phyloP scores from a whole-genome alignment of 2,329 filamentous ascomycete species.

The Sarocladium oryzae region DNA sequence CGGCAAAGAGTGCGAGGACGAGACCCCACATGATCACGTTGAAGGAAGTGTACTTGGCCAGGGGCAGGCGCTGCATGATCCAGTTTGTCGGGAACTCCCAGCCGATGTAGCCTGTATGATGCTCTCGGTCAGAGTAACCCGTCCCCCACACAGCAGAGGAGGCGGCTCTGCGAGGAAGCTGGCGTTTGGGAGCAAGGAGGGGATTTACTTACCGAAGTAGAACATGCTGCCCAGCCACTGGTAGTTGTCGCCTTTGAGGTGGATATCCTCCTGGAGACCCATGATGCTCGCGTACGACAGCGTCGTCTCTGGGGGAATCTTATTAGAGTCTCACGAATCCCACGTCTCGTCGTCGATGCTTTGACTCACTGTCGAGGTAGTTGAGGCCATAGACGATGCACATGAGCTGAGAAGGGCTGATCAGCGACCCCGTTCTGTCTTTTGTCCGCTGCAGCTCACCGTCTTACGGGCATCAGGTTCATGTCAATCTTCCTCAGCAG shows the following conservation, averaged over 20 bases:
- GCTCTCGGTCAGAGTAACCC: background rate
- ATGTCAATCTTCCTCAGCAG: slow-evolving; percentile 24
- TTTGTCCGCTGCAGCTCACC: background rate
- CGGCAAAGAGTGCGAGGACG: slow-evolving; percentile 18
- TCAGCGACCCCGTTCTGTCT: background rate
- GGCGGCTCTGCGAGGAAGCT: too few species aligned
- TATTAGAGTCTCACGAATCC: too few species aligned
- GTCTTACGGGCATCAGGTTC: slow-evolving; percentile 10
- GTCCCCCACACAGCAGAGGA: too few species aligned
- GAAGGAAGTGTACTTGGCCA: slow-evolving; percentile 27
- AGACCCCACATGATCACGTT: slow-evolving; percentile 35
- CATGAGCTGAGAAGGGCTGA: background rate
- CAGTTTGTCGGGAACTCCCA: slow-evolving; percentile 29
- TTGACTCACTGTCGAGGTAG: slow-evolving; percentile 5
- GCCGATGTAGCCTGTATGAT: background rate
- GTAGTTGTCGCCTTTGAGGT: slow-evolving; percentile 39
- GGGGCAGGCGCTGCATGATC: slow-evolving; percentile 24
- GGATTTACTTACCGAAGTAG: slow-evolving; percentile 40
- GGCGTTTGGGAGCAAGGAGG: background rate
- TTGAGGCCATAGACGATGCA: slow-evolving; percentile 7
- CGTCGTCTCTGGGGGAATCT: background rate
- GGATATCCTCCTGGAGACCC: slow-evolving; percentile 35
- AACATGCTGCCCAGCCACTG: slow-evolving; percentile 40
- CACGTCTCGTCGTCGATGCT: too few species aligned
- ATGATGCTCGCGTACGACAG: slow-evolving; percentile 8